Evolutionary conservation across 2,329 filamentous ascomycete genomes (phyloP).

Genomic region (Xylariaceae sp.): DNA sequence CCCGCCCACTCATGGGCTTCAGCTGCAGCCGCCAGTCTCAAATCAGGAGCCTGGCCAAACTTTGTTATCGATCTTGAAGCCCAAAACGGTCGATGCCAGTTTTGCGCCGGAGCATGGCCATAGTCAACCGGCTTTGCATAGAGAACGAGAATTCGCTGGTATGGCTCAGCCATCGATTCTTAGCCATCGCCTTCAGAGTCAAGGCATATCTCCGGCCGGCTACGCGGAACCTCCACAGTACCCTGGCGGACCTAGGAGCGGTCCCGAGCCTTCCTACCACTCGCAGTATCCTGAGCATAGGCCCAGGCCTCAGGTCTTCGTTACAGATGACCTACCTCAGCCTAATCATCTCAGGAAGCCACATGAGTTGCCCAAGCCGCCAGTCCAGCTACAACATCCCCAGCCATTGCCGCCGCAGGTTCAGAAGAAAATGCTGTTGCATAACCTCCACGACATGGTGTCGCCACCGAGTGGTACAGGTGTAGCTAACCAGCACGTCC

Average conservation of each 20-base stretch:
- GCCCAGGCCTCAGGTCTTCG: conserved; percentile 26
- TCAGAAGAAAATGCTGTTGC: conserved; percentile 47
- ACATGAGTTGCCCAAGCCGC: conserved; percentile 31
- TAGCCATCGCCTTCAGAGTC: conserved; percentile 50
- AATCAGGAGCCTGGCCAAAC: conserved; percentile 45
- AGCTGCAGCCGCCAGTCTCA: conserved; percentile 27
- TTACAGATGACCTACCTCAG: conserved; percentile 21
- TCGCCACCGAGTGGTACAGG: conserved; percentile 31
- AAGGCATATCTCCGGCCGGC: conserved; percentile 41
- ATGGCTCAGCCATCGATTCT: conserved; percentile 52
- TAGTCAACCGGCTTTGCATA: conserved; percentile 37
- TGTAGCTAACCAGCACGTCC: conserved; percentile 19
- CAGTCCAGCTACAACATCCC: conserved; percentile 38
- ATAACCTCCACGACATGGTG: conserved; percentile 35
- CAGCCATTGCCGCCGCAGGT: conserved; percentile 53
- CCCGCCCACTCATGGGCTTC: conserved; percentile 46
- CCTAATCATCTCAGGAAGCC: conserved; percentile 11
- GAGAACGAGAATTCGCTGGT: conserved; percentile 48
- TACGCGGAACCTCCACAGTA: conserved; percentile 47
- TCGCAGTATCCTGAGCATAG: conserved; percentile 21
- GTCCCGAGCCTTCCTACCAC: conserved; percentile 20
- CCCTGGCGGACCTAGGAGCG: conserved; percentile 36
- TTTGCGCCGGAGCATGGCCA: conserved; percentile 20
- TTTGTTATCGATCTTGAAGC: conserved; percentile 50
- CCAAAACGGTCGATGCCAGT: conserved; percentile 28